Conservation (phyloP, 257 asterid genomes). For the Catharanthus roseus region DNA sequence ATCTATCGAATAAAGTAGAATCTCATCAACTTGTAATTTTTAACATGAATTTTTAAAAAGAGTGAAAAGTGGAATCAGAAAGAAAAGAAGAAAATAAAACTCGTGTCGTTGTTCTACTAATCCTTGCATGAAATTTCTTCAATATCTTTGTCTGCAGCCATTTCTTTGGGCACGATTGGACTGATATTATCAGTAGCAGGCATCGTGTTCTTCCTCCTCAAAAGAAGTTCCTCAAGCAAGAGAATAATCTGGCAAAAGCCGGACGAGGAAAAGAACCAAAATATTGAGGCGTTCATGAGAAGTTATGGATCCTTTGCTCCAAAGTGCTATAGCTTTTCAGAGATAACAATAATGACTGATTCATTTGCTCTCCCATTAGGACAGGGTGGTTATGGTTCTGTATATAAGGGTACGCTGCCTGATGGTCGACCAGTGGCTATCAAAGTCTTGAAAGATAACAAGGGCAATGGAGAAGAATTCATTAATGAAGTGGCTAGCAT, state of each 20-base stretch:
- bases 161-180: slow-evolving; percentile 9
- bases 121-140: background rate
- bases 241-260: slow-evolving; percentile 1
- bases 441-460: background rate
- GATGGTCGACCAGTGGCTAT: background rate
- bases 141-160: slow-evolving; percentile 26
- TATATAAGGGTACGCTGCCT: background rate
- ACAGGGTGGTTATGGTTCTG: slow-evolving; percentile 6
- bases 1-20: too few relatives aligned
- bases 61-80: too few relatives aligned
- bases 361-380: slow-evolving; percentile 2
- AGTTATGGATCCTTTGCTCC: slow-evolving; percentile 10
- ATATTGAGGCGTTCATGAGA: slow-evolving; percentile 11
- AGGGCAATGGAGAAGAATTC: slow-evolving; percentile 8
- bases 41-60: too few relatives aligned
- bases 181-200: slow-evolving; percentile 12
- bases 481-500: slow-evolving; percentile 11
- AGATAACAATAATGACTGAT: background rate
- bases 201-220: slow-evolving; percentile 17
- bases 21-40: too few relatives aligned
- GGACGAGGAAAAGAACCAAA: slow-evolving; percentile 12
- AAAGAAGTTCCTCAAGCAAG: slow-evolving; percentile 8
- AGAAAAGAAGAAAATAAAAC: too few relatives aligned
- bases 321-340: slow-evolving; percentile 3
- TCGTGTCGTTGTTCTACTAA: too few relatives aligned